These are phyloP conservation scores for Coemansia sp. DNA, from an alignment of 192 early-diverging fungal species.

Conservation along the genomic window DNA sequence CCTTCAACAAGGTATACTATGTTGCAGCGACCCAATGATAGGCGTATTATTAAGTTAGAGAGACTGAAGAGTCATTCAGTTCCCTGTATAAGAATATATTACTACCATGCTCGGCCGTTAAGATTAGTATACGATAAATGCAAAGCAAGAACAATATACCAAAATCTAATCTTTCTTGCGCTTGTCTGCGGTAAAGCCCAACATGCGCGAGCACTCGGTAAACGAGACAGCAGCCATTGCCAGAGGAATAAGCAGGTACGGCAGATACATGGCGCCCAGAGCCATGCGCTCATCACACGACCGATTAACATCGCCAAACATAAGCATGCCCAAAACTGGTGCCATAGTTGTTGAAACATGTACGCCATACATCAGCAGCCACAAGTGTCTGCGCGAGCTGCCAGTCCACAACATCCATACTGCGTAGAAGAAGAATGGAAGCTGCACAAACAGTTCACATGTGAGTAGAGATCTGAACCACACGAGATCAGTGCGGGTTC, in stretches of 20 bases:
- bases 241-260: slow-evolving; percentile 67
- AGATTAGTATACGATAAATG: no score
- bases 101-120: no score
- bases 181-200: slow-evolving; percentile 18
- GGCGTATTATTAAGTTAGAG: no score
- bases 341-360: slow-evolving; percentile 74
- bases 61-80: no score
- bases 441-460: slow-evolving; percentile 63
- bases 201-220: slow-evolving; percentile 14
- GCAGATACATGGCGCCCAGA: slow-evolving; percentile 61
- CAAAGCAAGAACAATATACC: no score
- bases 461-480: slow-evolving; percentile 70
- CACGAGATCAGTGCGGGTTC: slow-evolving; percentile 26
- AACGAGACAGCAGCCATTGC: slow-evolving; percentile 53
- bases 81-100: no score
- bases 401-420: slow-evolving; percentile 57
- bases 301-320: slow-evolving; percentile 51
- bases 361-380: slow-evolving; percentile 64
- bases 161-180: neutral
- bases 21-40: no score
- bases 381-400: slow-evolving; percentile 27
- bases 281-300: slow-evolving; percentile 42
- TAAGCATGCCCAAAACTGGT: slow-evolving; percentile 58
- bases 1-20: no score
- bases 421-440: slow-evolving; percentile 71